phyloP scores from a whole-genome alignment of 345 rosid genomes.

The Barbarea vulgaris region DNA sequence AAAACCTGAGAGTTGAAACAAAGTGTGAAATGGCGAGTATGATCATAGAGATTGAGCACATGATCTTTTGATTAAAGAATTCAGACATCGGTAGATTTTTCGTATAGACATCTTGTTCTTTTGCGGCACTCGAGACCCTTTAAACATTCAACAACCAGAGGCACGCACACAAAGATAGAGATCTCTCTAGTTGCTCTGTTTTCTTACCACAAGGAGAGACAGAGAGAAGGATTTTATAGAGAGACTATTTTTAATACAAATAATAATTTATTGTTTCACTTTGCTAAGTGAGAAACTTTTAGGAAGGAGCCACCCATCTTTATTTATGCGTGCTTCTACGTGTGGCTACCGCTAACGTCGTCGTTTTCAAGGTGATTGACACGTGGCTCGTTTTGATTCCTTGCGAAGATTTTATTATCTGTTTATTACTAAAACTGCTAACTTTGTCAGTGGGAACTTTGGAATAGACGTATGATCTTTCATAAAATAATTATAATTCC shows the following conservation, averaged over 20 bases:
- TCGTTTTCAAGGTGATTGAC: neutral
- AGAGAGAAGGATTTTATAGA: neutral
- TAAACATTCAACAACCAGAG: conserved; percentile 14
- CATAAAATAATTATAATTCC: neutral
- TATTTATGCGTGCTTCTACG: conserved; percentile 36
- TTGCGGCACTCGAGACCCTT: neutral
- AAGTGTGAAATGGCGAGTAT: conserved; percentile 15
- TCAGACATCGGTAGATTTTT: conserved; percentile 37
- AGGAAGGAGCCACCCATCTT: conserved; percentile 29
- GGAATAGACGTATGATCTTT: conserved; percentile 22
- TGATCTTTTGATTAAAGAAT: conserved; percentile 40
- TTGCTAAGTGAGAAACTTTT: conserved; percentile 29
- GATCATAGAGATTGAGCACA: conserved; percentile 42
- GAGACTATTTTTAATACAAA: neutral
- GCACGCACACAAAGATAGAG: neutral
- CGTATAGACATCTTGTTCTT: conserved; percentile 38
- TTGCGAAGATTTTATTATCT: neutral
- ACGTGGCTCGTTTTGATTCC: conserved; percentile 12
- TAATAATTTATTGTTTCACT: neutral
- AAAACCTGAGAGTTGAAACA: conserved; percentile 33
- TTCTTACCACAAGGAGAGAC: conserved; percentile 15
- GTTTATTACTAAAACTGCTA: neutral
- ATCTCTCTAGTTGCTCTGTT: conserved; percentile 9
- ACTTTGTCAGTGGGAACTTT: conserved; percentile 23
- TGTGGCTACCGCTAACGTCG: neutral